Evolutionary conservation across 202 grass and related monocot species (phyloP).

Genomic region (Elaeis oleifera): DNA sequence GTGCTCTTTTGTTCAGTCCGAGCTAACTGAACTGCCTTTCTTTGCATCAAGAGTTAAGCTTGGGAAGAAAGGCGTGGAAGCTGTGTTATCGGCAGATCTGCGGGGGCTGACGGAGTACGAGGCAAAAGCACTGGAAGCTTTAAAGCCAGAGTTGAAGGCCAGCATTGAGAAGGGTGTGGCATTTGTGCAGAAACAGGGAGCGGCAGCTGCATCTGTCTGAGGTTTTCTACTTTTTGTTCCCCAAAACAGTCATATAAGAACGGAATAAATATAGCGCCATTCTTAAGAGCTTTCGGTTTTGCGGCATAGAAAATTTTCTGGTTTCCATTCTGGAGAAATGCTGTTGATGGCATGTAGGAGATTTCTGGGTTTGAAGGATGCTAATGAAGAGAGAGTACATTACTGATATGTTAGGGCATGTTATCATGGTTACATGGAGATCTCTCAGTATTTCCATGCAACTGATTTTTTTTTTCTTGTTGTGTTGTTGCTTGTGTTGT

Average conservation of each 20-base stretch:
- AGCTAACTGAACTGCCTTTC: slow-evolving; percentile 67
- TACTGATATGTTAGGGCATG: too few relatives aligned
- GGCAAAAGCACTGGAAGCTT: slow-evolving; percentile 51
- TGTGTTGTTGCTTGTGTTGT: too few relatives aligned
- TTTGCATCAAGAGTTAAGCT: slow-evolving; percentile 82
- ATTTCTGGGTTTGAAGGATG: too few relatives aligned
- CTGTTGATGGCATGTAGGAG: too few relatives aligned
- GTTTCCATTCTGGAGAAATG: slow-evolving; percentile 3
- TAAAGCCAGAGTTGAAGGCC: slow-evolving; percentile 65
- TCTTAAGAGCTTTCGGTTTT: slow-evolving; percentile 27
- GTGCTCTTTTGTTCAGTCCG: slow-evolving; percentile 59
- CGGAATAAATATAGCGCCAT: slow-evolving; percentile 19
- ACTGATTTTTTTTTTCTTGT: too few relatives aligned
- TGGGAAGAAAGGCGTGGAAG: slow-evolving; percentile 66
- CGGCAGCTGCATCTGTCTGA: slow-evolving; percentile 54
- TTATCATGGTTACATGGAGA: too few relatives aligned
- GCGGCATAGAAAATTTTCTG: slow-evolving; percentile 30
- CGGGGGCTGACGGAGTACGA: slow-evolving; percentile 65
- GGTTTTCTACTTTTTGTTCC: neutral
- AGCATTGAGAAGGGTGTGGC: slow-evolving; percentile 81
- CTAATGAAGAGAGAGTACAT: too few relatives aligned
- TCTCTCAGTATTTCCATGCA: too few relatives aligned
- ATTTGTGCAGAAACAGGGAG: slow-evolving; percentile 47
- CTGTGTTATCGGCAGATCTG: slow-evolving; percentile 41
- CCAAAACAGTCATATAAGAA: slow-evolving; percentile 15